Base-by-base conservation (phyloP, 768 basidiomycete genomes). In the Lactarius sanguifluus region DNA sequence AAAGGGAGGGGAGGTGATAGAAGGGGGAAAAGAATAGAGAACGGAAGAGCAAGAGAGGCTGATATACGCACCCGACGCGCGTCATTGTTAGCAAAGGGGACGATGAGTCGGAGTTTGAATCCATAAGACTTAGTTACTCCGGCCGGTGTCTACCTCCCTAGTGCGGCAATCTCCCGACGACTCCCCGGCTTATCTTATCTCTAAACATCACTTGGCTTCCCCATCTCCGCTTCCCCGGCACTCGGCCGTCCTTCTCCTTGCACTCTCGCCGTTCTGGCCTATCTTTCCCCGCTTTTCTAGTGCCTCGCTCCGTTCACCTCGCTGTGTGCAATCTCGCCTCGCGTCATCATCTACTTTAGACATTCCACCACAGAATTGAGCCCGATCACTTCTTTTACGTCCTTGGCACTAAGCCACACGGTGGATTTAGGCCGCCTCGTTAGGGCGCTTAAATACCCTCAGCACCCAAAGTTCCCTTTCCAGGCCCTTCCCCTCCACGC, bases 51-150 rank as follows among this genome's bases (percentile, higher is more conserved):
- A 9, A 50, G n/a, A 5, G 57, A 38, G 28, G 13, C 43, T 65
- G 65, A 67, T 67, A 67, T 67, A 67, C 65, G 36, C 3, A 52
- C 16, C 47, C 30, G 65, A 66, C 66, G 66, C 66, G 66, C 66
- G 66, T 67, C 66, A 67, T 64, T 57, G 50, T 32, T n/a, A 52
- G 50, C 50, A 52, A 23, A 28, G 32, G n/a, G 20, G 52, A 25
- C 52, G 50, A 45, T 4, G 40, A 40, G 56, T 59, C 66, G 62
- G 66, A 59, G 56, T 63, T 64, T 59, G 10, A 67, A 67, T 15
- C 2, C 1, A 18, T 6, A 9, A 23, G 25, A 12, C 56, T n/a
- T 30, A 62, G 38, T 62, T 56, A 41, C 38, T 56, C 52, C 50
- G 36, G 28, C 47, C 60, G 60, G 60, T 57, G 34, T 32, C 34